Percentiles rank a stretch among this genome's conserved stretches.
Evolutionary conservation across 768 basidiomycete species (phyloP).

Genomic region (Lactarius indigo): DNA sequence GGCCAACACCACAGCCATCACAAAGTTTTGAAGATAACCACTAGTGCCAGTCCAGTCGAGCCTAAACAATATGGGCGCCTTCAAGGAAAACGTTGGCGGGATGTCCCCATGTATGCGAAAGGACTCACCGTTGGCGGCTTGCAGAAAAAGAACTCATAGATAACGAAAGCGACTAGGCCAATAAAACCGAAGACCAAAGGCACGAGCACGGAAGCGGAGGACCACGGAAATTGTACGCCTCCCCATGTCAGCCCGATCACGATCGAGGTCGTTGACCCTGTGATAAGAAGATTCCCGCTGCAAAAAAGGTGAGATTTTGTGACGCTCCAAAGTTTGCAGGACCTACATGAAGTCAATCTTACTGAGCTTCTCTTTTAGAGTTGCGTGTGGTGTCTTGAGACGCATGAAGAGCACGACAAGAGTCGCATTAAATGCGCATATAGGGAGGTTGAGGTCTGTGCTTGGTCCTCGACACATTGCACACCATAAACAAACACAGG

Average conservation of each 20-base stretch:
- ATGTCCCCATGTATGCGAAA: too few relatives aligned
- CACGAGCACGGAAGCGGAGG: constrained; percentile 37
- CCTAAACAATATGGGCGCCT: constrained; percentile 36
- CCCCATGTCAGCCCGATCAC: constrained; percentile 41
- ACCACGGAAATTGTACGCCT: constrained; percentile 42
- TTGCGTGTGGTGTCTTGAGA: constrained; percentile 36
- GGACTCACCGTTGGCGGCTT: constrained; percentile 35
- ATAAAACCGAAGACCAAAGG: constrained; percentile 41
- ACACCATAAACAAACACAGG: background rate
- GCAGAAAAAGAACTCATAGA: constrained; percentile 37
- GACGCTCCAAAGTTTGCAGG: constrained; percentile 1
- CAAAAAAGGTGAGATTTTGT: background rate
- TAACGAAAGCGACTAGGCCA: constrained; percentile 36
- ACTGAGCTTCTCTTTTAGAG: constrained; percentile 32
- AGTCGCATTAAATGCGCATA: constrained; percentile 30
- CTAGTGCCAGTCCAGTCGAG: constrained; percentile 34
- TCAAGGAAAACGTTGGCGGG: background rate
- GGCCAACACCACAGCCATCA: constrained; percentile 27
- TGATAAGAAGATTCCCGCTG: constrained; percentile 38
- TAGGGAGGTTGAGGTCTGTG: constrained; percentile 38
- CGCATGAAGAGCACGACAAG: constrained; percentile 34
- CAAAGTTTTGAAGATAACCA: constrained; percentile 36
- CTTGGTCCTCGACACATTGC: background rate
- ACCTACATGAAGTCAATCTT: constrained; percentile 41
- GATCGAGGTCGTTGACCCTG: constrained; percentile 30